Conservation (phyloP, 1,284 basidiomycete genomes). For the Anthracocystis walkeri region DNA sequence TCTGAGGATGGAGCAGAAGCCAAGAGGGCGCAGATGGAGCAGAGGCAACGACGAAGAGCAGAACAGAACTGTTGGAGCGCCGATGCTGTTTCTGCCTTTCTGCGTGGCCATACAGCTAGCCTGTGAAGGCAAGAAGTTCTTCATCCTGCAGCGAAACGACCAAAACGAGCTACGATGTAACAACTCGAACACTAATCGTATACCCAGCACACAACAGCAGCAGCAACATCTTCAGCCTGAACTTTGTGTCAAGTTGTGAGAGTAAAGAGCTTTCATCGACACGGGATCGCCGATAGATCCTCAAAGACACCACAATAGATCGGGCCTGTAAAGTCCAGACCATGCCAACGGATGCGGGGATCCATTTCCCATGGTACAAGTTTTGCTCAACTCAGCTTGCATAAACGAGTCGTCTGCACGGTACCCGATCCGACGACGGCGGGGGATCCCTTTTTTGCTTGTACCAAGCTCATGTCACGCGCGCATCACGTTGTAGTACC, state of each 20-base stretch:
- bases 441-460: too few relatives aligned
- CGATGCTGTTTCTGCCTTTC: conserved; percentile 34
- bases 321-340: too few relatives aligned
- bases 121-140: background rate
- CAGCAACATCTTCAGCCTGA: background rate
- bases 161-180: background rate
- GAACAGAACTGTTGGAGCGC: conserved; percentile 40
- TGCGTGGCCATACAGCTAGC: conserved; percentile 27
- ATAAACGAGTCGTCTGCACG: too few relatives aligned
- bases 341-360: too few relatives aligned
- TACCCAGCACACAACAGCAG: conserved; percentile 9
- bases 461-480: too few relatives aligned
- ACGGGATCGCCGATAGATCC: too few relatives aligned
- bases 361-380: too few relatives aligned
- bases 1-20: conserved; percentile 32
- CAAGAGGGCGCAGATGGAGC: conserved; percentile 18
- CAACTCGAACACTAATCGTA: background rate
- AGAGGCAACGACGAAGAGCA: conserved; percentile 20
- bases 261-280: background rate
- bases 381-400: too few relatives aligned
- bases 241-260: background rate
- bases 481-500: too few relatives aligned
- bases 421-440: too few relatives aligned
- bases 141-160: too few relatives aligned
- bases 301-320: too few relatives aligned